Percentiles rank a stretch among this genome's conserved stretches.
Conservation (phyloP, 441 rosid species). For the Lepidium campestre region DNA sequence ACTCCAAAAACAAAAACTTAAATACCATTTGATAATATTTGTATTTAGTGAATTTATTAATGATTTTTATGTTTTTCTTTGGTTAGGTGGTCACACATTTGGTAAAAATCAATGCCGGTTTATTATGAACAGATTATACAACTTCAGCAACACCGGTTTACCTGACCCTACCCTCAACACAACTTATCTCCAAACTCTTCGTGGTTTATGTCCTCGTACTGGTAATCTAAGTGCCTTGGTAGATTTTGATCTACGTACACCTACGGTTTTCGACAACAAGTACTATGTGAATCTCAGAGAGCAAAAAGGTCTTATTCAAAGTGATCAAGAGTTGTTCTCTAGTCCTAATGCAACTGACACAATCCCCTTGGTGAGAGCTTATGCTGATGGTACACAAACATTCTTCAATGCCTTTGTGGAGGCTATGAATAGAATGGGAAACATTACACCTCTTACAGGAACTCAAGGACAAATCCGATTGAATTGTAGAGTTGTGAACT, state of each 20-base stretch:
- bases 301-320: conserved; percentile 44
- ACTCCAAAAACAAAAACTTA: not conserved
- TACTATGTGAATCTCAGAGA: conserved; percentile 50
- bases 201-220: conserved; percentile 35
- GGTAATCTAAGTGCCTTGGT: conserved; percentile 37
- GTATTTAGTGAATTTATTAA: not conserved
- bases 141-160: conserved; percentile 37
- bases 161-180: conserved; percentile 55
- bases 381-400: conserved; percentile 22
- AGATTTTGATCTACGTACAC: conserved; percentile 45
- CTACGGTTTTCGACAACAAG: conserved; percentile 42
- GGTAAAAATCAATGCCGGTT: conserved; percentile 45
- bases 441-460: conserved; percentile 40
- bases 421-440: conserved; percentile 48
- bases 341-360: conserved; percentile 32
- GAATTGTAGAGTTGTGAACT: conserved; percentile 36
- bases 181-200: conserved; percentile 35
- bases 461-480: conserved; percentile 40
- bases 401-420: conserved; percentile 36
- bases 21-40: not conserved
- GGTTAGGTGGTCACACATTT: conserved; percentile 61
- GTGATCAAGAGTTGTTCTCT: conserved; percentile 46
- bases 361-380: conserved; percentile 36
- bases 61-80: not conserved
- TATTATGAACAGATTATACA: conserved; percentile 40